A percentile compares a stretch with the other conserved stretches of the same genome.
These are phyloP conservation scores for Hymenotorrendiella dingleyae DNA, from an alignment of 2,329 filamentous ascomycete genomes.

Conservation along the genomic window DNA sequence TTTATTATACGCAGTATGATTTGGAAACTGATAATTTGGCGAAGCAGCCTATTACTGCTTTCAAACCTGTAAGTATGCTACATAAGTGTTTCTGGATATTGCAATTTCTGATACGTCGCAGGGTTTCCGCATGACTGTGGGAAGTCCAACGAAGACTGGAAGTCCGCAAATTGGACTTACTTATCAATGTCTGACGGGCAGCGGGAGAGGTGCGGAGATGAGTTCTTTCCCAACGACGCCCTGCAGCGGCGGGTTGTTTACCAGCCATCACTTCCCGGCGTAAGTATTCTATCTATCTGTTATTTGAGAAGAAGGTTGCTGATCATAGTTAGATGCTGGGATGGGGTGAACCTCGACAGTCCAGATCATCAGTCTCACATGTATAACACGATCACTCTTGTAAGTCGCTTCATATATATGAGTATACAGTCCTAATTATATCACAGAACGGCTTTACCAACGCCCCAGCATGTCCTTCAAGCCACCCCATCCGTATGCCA, in stretches of 20 bases:
- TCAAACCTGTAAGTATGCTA: slow-evolving; percentile 14
- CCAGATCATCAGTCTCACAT: slow-evolving; percentile 19
- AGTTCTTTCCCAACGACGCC: slow-evolving; percentile 14
- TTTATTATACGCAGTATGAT: slow-evolving; percentile 16
- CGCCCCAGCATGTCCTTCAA: slow-evolving; percentile 16
- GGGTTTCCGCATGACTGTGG: slow-evolving; percentile 21
- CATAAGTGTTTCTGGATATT: not conserved
- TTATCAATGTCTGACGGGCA: slow-evolving; percentile 12
- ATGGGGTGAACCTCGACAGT: slow-evolving; percentile 17
- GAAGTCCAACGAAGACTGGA: slow-evolving; percentile 7
- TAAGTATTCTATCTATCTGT: slow-evolving; percentile 1
- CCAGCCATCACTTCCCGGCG: slow-evolving; percentile 28
- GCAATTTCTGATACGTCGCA: slow-evolving; percentile 6
- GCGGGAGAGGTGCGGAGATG: slow-evolving; percentile 8
- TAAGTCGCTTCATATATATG: too few species aligned
- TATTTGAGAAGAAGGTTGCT: not conserved
- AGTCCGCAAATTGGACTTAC: slow-evolving; percentile 7
- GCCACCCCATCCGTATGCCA: slow-evolving; percentile 40
- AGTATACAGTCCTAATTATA: too few species aligned
- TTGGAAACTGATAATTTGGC: slow-evolving; percentile 10
- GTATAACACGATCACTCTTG: slow-evolving; percentile 23
- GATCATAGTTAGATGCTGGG: slow-evolving; percentile 17
- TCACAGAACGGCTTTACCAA: slow-evolving; percentile 16
- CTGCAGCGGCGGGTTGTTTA: slow-evolving; percentile 30
- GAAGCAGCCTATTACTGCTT: slow-evolving; percentile 11